phyloP scores from a whole-genome alignment of 345 rosid species.

The Lumnitzera littorea region DNA sequence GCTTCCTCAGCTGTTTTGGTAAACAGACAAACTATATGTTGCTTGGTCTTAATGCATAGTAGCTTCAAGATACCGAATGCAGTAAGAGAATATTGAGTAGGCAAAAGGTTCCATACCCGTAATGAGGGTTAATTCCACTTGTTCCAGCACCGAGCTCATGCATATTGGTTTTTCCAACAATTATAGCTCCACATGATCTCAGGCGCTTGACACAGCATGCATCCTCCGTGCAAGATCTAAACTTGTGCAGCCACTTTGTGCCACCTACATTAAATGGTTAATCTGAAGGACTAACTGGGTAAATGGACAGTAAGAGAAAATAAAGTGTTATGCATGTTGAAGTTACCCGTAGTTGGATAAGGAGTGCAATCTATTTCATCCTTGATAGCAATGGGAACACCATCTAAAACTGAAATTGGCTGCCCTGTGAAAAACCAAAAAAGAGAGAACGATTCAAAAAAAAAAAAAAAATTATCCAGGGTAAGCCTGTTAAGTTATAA shows the following conservation, averaged over 20 bases:
- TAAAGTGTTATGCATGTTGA: background rate
- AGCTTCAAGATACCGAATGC: background rate
- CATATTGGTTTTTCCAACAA: slow-evolving; percentile 74
- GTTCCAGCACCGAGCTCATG: slow-evolving; percentile 84
- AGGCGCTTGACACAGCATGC: slow-evolving; percentile 56
- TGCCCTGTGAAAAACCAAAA: slow-evolving; percentile 29
- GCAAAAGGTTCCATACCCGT: slow-evolving; percentile 30
- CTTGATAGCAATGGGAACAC: slow-evolving; percentile 65
- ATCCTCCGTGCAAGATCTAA: slow-evolving; percentile 42
- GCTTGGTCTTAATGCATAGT: background rate
- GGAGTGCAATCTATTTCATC: slow-evolving; percentile 77
- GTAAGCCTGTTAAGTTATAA: background rate
- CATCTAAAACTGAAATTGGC: slow-evolving; percentile 58
- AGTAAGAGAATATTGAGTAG: slow-evolving; percentile 1
- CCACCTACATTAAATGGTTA: slow-evolving; percentile 34
- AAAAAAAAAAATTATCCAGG: background rate
- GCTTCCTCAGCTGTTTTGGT: too few species aligned
- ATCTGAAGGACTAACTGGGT: background rate
- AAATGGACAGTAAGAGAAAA: background rate
- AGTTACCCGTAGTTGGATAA: slow-evolving; percentile 63
- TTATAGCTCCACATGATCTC: slow-evolving; percentile 53
- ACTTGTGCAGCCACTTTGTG: slow-evolving; percentile 63
- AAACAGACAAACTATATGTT: too few species aligned
- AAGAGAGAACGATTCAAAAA: background rate
- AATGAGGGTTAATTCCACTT: slow-evolving; percentile 74